Evolutionary conservation across 352 stramenopile species (phyloP).

Genomic region (Phytophthora kernoviae): DNA sequence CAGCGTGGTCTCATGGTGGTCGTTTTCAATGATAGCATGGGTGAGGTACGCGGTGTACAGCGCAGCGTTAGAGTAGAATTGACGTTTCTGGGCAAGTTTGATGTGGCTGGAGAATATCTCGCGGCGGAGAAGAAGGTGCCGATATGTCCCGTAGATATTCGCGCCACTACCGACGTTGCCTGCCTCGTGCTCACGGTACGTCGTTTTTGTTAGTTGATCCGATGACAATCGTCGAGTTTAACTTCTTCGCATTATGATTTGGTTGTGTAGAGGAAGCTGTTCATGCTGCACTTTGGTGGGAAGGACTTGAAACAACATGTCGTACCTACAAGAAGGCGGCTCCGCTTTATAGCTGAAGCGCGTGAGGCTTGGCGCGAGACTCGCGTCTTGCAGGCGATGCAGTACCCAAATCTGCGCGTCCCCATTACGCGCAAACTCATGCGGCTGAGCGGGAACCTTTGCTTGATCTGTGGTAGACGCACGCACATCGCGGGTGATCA

Average conservation of each 20-base stretch:
- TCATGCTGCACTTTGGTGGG: slow-evolving; percentile 66
- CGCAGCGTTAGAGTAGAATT: slow-evolving; percentile 77
- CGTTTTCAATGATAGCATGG: slow-evolving; percentile 32
- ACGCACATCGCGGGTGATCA: slow-evolving; percentile 80
- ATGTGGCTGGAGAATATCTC: slow-evolving; percentile 82
- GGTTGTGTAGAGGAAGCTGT: slow-evolving; percentile 66
- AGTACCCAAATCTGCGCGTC: slow-evolving; percentile 71
- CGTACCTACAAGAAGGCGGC: slow-evolving; percentile 39
- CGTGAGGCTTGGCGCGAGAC: slow-evolving; percentile 80
- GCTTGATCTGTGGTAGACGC: slow-evolving; percentile 70
- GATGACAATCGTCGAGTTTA: background rate
- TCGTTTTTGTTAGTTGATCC: slow-evolving; percentile 8
- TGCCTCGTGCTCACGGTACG: slow-evolving; percentile 78
- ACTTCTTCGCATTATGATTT: background rate
- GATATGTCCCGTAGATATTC: slow-evolving; percentile 72
- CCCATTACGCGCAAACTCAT: slow-evolving; percentile 86
- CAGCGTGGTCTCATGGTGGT: background rate
- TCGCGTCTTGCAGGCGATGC: slow-evolving; percentile 67
- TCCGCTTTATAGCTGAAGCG: slow-evolving; percentile 56
- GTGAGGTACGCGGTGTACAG: slow-evolving; percentile 62
- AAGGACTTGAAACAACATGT: slow-evolving; percentile 75
- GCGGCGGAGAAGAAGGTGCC: slow-evolving; percentile 73
- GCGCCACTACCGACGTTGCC: slow-evolving; percentile 68
- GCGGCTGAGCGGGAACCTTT: slow-evolving; percentile 79
- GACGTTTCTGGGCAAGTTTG: slow-evolving; percentile 80